These are phyloP conservation scores for Eurotiales sp. DNA, from an alignment of 2,329 filamentous ascomycete genomes.

Conservation along the genomic window DNA sequence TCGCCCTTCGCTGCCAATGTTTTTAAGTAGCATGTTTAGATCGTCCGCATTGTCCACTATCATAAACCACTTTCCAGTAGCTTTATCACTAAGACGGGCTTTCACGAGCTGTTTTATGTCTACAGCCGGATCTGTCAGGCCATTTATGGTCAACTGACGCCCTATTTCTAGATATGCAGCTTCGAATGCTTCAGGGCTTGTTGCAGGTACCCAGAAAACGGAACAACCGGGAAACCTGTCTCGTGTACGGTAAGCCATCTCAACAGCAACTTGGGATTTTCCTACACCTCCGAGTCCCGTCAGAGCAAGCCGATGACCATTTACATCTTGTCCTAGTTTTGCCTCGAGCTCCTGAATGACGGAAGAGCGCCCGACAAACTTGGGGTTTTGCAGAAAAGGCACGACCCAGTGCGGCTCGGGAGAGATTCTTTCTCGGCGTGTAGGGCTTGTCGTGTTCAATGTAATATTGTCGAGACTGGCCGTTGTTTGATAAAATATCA, in stretches of 20 bases:
- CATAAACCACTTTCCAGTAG: conserved; percentile 19
- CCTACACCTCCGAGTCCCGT: conserved; percentile 22
- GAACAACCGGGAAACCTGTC: conserved; percentile 14
- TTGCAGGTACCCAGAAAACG: conserved; percentile 18
- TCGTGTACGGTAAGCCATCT: conserved; percentile 17
- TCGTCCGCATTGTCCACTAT: conserved; percentile 24
- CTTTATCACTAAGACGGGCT: conserved; percentile 9
- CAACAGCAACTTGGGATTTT: conserved; percentile 23
- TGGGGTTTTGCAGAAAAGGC: neutral
- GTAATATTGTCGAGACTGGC: neutral
- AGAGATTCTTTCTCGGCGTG: neutral
- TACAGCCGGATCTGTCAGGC: conserved; percentile 4
- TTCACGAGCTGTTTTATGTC: conserved; percentile 9
- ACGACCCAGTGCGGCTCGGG: neutral
- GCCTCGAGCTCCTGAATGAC: neutral
- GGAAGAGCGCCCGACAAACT: neutral
- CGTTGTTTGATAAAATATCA: neutral
- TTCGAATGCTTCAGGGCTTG: conserved; percentile 16
- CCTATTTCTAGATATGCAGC: conserved; percentile 14
- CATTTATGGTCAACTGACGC: conserved; percentile 5
- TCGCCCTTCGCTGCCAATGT: conserved; percentile 2
- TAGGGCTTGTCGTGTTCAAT: neutral
- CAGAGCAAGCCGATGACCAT: neutral
- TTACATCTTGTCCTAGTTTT: neutral
- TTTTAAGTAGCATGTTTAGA: conserved; percentile 12